A percentile compares a stretch with the other conserved stretches of the same genome.
phyloP scores from a whole-genome alignment of 2,329 filamentous ascomycete species.

The Tympanopsis confertula region DNA sequence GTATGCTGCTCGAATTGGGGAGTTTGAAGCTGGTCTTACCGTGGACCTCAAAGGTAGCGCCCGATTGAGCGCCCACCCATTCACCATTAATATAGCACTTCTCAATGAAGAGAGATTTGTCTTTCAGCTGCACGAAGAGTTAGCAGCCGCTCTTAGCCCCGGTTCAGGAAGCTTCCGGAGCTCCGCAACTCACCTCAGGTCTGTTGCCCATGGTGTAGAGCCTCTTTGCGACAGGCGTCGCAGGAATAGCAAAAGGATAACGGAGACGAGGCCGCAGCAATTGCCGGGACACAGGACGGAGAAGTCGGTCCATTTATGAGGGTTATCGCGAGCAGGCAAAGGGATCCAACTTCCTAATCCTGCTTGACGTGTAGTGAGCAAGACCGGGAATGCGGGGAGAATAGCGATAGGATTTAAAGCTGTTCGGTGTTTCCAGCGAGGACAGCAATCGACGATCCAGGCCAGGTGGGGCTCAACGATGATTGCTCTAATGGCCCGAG shows the following conservation, averaged over 20 bases:
- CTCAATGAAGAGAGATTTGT: conserved; percentile 43
- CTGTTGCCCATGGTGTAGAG: conserved; percentile 26
- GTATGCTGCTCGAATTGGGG: not conserved
- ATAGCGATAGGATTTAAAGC: too few relatives aligned
- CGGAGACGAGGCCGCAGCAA: conserved; percentile 17
- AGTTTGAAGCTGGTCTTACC: conserved; percentile 18
- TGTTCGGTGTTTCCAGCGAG: too few relatives aligned
- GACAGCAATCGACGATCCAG: too few relatives aligned
- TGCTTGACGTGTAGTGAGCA: too few relatives aligned
- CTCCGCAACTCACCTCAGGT: too few relatives aligned
- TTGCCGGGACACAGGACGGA: conserved; percentile 20
- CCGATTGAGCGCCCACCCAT: conserved; percentile 49
- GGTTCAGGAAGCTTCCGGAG: too few relatives aligned
- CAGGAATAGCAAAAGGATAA: conserved; percentile 20
- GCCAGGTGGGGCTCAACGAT: too few relatives aligned
- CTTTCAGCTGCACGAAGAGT: conserved; percentile 24
- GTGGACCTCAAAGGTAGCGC: conserved; percentile 50
- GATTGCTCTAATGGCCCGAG: too few relatives aligned
- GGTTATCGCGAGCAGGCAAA: too few relatives aligned
- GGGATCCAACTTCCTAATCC: too few relatives aligned
- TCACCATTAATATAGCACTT: conserved; percentile 54
- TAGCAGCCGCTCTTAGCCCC: too few relatives aligned
- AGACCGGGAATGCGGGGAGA: too few relatives aligned
- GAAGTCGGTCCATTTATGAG: conserved; percentile 22
- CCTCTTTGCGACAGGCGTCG: conserved; percentile 16